Evolutionary conservation across 331 rosid species (phyloP).

Genomic region (Dryas integrifolia): DNA sequence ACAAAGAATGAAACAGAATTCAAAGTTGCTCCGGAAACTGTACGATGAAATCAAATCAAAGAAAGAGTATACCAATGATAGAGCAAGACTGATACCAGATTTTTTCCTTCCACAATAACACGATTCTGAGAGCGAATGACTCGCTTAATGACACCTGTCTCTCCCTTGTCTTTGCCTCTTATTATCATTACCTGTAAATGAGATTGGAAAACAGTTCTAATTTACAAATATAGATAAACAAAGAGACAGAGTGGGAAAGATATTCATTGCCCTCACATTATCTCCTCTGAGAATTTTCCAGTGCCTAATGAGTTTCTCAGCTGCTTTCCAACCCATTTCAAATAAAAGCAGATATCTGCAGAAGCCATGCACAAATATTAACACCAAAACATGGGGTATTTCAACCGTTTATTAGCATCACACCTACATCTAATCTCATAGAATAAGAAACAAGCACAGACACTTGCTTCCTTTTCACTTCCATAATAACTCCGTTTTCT

Average conservation of each 20-base stretch:
- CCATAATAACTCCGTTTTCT: not conserved
- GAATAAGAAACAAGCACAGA: not conserved
- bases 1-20: not conserved
- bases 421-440: not conserved
- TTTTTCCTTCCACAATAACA: constrained; percentile 82
- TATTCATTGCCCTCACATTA: constrained; percentile 39
- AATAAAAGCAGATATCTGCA: constrained; percentile 6
- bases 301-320: constrained; percentile 81
- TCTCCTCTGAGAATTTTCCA: constrained; percentile 91
- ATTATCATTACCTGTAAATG: constrained; percentile 71
- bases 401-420: not conserved
- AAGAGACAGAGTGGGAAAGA: not conserved
- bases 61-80: not conserved
- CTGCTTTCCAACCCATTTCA: constrained; percentile 94
- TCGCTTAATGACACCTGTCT: constrained; percentile 68
- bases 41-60: not conserved
- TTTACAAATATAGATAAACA: not conserved
- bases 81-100: constrained; percentile 48
- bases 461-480: not conserved
- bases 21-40: not conserved
- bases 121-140: constrained; percentile 90
- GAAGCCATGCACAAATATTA: constrained; percentile 3
- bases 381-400: not conserved
- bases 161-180: constrained; percentile 90
- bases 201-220: not conserved